Base-by-base conservation (phyloP, 805 yeast species). In the Starmerella lactis-condensi region DNA sequence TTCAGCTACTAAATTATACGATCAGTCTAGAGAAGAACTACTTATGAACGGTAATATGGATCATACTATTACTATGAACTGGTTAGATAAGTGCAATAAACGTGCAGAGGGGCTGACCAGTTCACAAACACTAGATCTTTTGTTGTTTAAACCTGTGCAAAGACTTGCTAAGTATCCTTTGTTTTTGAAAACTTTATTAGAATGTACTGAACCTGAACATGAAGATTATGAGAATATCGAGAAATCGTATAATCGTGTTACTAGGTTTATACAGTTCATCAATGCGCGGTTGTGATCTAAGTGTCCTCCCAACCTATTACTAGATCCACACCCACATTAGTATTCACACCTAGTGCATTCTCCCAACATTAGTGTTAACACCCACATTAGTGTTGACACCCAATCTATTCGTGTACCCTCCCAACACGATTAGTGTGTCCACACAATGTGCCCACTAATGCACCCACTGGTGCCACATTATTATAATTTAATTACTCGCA, bases 71-170 rank as follows among this genome's bases (percentile, higher is more conserved):
- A 13, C 6, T 15, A 11, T 5, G 4, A 22, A 14, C 3, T 60
- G 64, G 64, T 45, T 59, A 9, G 29, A 40, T 4, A 48, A 46
- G 19, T 47, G 60, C 28, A 36, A 42, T 10, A 40, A 35, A 16
- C 39, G 49, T 13, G 47, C 51, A 10, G 37, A 44, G 24, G 26
- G 35, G 8, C 31, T 38, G 19, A 53, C 62, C 3, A 49, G 51
- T 1, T 56, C 59, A 1, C 55, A 62, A 60, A 52, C 60, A 16
- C 41, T 61, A 25, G 62, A 60, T 28, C 44, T 57, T 4, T 43
- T 64, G 21, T 40, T 64, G 14, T 50, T 53, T 28, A 58, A 56
- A 35, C 69, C 69, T 0, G 52, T 64, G 5, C 67, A 63, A 41
- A 44, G 67, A 21, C 37, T 65, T 20, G 43, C 53, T 21, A 57